These are phyloP conservation scores for Lunularia cruciata DNA, from an alignment of 225 moss, liverwort and hornwort genomes.

Conservation along the genomic window DNA sequence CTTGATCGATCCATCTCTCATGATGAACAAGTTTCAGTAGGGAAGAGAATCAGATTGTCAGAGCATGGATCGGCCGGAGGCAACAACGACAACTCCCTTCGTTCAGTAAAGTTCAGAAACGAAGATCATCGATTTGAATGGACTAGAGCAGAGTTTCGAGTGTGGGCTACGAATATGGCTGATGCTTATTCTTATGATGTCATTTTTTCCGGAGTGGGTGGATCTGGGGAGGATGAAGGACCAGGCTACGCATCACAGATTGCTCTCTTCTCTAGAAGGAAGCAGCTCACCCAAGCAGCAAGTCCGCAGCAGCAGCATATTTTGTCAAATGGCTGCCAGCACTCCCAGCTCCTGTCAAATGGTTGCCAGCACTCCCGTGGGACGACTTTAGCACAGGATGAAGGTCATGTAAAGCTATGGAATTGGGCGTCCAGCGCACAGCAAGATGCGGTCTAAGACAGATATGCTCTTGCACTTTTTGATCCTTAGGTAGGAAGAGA, in stretches of 20 bases:
- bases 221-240: constrained; percentile 76
- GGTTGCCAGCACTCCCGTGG: neutral
- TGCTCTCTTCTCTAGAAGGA: constrained; percentile 56
- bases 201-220: constrained; percentile 84
- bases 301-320: constrained; percentile 2
- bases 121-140: constrained; percentile 99
- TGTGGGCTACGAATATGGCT: constrained; percentile 70
- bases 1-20: neutral
- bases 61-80: constrained; percentile 30
- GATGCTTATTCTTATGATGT: constrained; percentile 57
- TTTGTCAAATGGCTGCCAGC: neutral
- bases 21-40: constrained; percentile 19
- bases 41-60: constrained; percentile 45
- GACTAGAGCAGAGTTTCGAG: constrained; percentile 86
- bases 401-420: constrained; percentile 34
- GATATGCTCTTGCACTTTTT: neutral
- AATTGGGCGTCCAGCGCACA: constrained; percentile 35
- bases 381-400: neutral
- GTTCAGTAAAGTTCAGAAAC: constrained; percentile 78
- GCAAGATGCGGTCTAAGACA: constrained; percentile 1
- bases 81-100: constrained; percentile 10
- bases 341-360: neutral
- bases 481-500: neutral
- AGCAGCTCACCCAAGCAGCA: neutral
- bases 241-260: constrained; percentile 98